phyloP scores from a whole-genome alignment of 345 rosid genomes.

The Eucalyptus pauciflora region DNA sequence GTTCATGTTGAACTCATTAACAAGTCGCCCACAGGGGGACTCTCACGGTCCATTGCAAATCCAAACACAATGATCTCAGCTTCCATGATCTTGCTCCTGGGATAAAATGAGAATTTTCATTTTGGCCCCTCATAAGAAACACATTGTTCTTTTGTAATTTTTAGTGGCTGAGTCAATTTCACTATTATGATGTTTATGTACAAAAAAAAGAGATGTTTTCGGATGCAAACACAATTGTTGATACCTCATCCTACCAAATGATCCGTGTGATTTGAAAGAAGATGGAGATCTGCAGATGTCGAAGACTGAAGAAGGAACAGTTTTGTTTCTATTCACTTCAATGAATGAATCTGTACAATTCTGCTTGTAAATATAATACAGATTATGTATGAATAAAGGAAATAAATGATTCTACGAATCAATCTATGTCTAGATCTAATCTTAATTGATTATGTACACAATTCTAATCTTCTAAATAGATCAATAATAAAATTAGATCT shows the following conservation, averaged over 20 bases:
- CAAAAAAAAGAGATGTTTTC: not conserved
- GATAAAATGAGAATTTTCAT: not conserved
- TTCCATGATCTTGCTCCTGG: not conserved
- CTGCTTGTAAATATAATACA: too few species aligned
- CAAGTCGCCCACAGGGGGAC: not conserved
- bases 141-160: not conserved
- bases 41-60: not conserved
- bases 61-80: not conserved
- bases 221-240: not conserved
- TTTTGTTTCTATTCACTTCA: too few species aligned
- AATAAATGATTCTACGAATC: too few species aligned
- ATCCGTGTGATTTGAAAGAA: not conserved
- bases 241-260: not conserved
- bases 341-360: too few species aligned
- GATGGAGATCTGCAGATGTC: too few species aligned
- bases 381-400: too few species aligned
- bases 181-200: not conserved
- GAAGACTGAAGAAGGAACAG: too few species aligned
- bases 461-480: too few species aligned
- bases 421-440: too few species aligned
- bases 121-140: not conserved
- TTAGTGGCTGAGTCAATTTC: not conserved
- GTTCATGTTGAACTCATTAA: not conserved
- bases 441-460: too few species aligned
- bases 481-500: too few species aligned